Percentiles rank a stretch among this genome's conserved stretches.
Evolutionary conservation across 2,329 filamentous ascomycete genomes (phyloP).

Genomic region (Fonsecaea nubica): DNA sequence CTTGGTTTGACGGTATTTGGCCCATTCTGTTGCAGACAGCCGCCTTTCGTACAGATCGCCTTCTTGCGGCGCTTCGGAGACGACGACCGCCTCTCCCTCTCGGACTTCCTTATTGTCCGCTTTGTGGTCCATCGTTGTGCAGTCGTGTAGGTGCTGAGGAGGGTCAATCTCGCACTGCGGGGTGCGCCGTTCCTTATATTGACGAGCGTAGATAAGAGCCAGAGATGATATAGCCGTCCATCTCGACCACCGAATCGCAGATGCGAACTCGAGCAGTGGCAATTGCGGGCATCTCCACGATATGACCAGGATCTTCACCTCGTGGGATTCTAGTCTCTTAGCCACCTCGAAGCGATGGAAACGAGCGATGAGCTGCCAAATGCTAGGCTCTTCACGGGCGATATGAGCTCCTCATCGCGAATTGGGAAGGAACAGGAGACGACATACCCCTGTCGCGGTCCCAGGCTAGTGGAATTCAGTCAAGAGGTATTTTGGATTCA

Average conservation of each 20-base stretch:
- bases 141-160: background rate
- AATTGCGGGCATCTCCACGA: slow-evolving; percentile 22
- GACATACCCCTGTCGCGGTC: background rate
- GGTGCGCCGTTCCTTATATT: slow-evolving; percentile 10
- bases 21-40: slow-evolving; percentile 32
- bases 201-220: slow-evolving; percentile 17
- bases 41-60: slow-evolving; percentile 32
- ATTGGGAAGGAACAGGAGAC: background rate
- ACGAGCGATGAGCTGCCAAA: background rate
- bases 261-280: background rate
- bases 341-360: background rate
- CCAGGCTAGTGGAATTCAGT: slow-evolving; percentile 3
- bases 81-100: slow-evolving; percentile 15
- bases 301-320: slow-evolving; percentile 11
- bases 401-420: background rate
- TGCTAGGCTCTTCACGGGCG: background rate
- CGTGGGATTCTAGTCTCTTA: slow-evolving; percentile 8
- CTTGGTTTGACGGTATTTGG: slow-evolving; percentile 40
- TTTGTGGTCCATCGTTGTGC: background rate
- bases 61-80: slow-evolving; percentile 17
- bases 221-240: slow-evolving; percentile 2
- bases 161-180: background rate
- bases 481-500: background rate
- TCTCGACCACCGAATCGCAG: background rate
- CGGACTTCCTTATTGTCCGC: slow-evolving; percentile 11